Percentiles rank a stretch among this genome's conserved stretches.
phyloP scores from a whole-genome alignment of 768 basidiomycete genomes.

The Trametes maxima region DNA sequence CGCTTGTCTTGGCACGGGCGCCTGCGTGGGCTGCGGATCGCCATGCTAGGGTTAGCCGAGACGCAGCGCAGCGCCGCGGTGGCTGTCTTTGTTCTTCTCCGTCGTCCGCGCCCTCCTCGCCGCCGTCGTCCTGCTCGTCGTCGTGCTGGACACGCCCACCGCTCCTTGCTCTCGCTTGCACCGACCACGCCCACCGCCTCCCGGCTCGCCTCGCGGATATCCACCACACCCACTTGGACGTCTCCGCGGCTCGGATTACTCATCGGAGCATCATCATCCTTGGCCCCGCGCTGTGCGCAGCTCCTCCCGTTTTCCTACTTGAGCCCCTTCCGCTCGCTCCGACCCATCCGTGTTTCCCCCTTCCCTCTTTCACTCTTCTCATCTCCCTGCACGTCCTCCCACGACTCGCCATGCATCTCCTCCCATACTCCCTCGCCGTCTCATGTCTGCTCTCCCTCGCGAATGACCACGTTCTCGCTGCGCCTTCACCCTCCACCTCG shows the following conservation, averaged over 20 bases:
- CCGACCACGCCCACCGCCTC: background rate
- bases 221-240: background rate
- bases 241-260: constrained; percentile 16
- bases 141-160: constrained; percentile 18
- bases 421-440: constrained; percentile 24
- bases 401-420: constrained; percentile 18
- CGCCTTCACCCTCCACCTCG: constrained; percentile 14
- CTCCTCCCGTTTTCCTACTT: constrained; percentile 15
- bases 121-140: constrained; percentile 4
- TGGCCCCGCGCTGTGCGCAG: constrained; percentile 29
- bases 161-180: constrained; percentile 1
- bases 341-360: background rate
- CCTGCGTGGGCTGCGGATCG: background rate
- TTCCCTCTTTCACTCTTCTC: background rate
- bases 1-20: constrained; percentile 3
- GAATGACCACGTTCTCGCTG: constrained; percentile 23
- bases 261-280: constrained; percentile 23
- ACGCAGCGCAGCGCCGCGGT: background rate
- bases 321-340: constrained; percentile 14
- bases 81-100: background rate
- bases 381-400: background rate
- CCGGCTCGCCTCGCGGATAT: background rate
- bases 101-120: background rate
- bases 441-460: constrained; percentile 23
- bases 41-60: background rate